Base-by-base conservation (phyloP, 78 protist genomes). In the Dictyostelium citrinum region DNA sequence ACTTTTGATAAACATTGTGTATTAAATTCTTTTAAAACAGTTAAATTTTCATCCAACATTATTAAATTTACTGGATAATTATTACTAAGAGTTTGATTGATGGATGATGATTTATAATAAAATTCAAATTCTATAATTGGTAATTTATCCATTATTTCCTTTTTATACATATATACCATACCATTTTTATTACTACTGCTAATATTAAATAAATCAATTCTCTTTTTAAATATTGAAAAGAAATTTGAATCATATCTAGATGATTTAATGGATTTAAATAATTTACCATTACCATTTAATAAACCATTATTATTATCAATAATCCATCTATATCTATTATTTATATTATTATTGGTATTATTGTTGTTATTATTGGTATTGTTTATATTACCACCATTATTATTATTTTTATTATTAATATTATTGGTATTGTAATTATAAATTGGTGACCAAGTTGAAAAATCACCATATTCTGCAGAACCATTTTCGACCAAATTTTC, bases 81-180 rank as follows among this genome's bases (percentile, higher is more conserved):
- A 71, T 20, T 20, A 16, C 43, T 27, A 11, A 27, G 37, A 3
- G 39, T 24, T 70, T 31, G n/a, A 6, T 29, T 16, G 24, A 27
- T 22, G 12, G 35, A 29, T 70, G 22, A 31, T 9, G n/a, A 33
- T 70, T 31, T 29, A 70, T 45, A 49, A 83, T 71, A 83, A 33
- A 83, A 83, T 74, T 84, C 91, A 71, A 84, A 70, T 10, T 84
- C 72, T 0, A 84, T 84, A 2, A 84, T 39, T 74, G 91, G 91
- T 35, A 39, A 20, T 49, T 31, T 61, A 29, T 71, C 51, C 37
- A 84, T 58, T 35, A 74, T 17, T 29, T 49, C 55, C 14, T n/a
- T 76, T 7, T 24, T 17, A 41, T 39, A 76, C 27, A 16, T 55
- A 20, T 20, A 55, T 49, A 3, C 16, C 3, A 5, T 20, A 55